Percentiles rank a stretch among this genome's conserved stretches.
phyloP scores from a whole-genome alignment of 2,329 filamentous ascomycete genomes.

The Aspergillus sp. region DNA sequence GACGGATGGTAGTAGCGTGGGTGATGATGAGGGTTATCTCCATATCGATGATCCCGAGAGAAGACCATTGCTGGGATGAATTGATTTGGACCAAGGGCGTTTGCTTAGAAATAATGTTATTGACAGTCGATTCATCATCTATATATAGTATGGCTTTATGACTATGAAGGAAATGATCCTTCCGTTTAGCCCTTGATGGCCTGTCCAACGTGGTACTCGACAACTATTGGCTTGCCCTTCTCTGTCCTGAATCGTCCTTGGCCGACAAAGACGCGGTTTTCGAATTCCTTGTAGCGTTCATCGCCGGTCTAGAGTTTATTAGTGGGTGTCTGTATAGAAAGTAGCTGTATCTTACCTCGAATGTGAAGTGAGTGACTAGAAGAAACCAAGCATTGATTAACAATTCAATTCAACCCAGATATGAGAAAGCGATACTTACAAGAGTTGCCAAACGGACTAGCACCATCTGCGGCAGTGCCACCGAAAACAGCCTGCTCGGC shows the following conservation, averaged over 20 bases:
- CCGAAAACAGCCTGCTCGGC: conserved; percentile 28
- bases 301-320: conserved; percentile 32
- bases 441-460: conserved; percentile 35
- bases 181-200: conserved; percentile 20
- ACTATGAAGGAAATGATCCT: neutral
- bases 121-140: too few species aligned
- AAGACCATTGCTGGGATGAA: conserved; percentile 21
- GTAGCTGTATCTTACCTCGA: conserved; percentile 24
- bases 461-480: conserved; percentile 24
- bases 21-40: neutral
- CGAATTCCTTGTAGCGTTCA: conserved; percentile 37
- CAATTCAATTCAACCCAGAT: neutral
- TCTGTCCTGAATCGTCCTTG: conserved; percentile 36
- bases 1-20: neutral
- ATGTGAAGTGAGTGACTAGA: conserved; percentile 31
- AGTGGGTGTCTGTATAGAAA: too few species aligned
- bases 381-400: conserved; percentile 2
- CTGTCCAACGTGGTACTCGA: conserved; percentile 41
- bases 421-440: conserved; percentile 25
- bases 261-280: conserved; percentile 36
- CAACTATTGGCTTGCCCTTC: conserved; percentile 30
- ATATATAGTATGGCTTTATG: neutral
- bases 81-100: neutral
- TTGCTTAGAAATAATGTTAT: neutral
- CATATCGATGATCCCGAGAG: conserved; percentile 11